Conservation (phyloP, 352 stramenopile genomes). For the Globisporangium acanthophoron region DNA sequence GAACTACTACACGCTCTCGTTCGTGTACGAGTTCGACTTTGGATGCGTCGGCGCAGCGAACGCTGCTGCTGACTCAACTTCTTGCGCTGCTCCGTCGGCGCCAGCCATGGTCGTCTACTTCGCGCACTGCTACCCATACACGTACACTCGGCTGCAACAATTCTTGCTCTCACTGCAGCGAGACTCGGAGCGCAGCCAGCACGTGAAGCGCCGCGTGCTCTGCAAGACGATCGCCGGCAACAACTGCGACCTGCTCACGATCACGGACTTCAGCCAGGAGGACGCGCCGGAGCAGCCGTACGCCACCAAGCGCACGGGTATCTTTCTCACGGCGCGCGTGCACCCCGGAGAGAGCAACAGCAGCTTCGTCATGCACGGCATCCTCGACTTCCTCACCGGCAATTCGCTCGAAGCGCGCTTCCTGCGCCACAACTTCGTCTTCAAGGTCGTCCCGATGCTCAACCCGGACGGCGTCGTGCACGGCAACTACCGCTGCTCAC, state of each 20-base stretch:
- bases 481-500: conserved; percentile 87
- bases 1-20: conserved; percentile 74
- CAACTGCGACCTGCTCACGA: conserved; percentile 84
- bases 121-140: conserved; percentile 84
- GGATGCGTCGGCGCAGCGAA: background rate
- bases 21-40: conserved; percentile 56
- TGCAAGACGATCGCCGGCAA: conserved; percentile 84
- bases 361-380: conserved; percentile 87
- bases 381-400: conserved; percentile 84
- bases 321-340: conserved; percentile 82
- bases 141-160: conserved; percentile 66
- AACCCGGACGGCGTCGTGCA: conserved; percentile 91
- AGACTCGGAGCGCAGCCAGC: conserved; percentile 35
- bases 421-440: conserved; percentile 81
- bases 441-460: conserved; percentile 92
- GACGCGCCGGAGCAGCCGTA: conserved; percentile 25
- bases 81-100: background rate
- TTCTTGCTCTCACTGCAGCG: conserved; percentile 51
- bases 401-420: conserved; percentile 56
- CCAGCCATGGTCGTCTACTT: conserved; percentile 51
- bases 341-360: conserved; percentile 88
- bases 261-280: conserved; percentile 73
- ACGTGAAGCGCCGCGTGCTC: conserved; percentile 56
- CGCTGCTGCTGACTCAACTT: background rate
- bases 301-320: conserved; percentile 29